Evolutionary conservation across 352 stramenopile genomes (phyloP).

Genomic region (Phytophthora nicotianae): DNA sequence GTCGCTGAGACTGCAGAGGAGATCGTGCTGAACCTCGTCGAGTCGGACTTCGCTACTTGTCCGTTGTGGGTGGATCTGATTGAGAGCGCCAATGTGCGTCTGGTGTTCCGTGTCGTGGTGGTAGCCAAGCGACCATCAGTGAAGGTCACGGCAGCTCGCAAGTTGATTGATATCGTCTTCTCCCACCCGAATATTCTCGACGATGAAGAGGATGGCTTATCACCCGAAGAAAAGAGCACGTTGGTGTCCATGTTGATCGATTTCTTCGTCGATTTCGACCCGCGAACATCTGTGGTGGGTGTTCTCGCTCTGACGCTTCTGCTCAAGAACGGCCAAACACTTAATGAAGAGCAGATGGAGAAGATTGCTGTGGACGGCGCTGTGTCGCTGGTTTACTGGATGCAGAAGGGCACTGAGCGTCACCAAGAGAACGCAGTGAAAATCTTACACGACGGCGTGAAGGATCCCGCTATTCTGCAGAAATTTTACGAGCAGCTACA

Average conservation of each 20-base stretch:
- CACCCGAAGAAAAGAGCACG: slow-evolving; percentile 53
- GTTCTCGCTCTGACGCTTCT: slow-evolving; percentile 71
- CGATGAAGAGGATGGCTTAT: slow-evolving; percentile 54
- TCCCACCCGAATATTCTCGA: slow-evolving; percentile 57
- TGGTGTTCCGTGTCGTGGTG: slow-evolving; percentile 67
- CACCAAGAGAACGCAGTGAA: slow-evolving; percentile 82
- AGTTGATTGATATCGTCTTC: slow-evolving; percentile 82
- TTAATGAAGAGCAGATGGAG: slow-evolving; percentile 71
- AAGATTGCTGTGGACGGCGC: slow-evolving; percentile 72
- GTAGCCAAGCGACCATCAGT: slow-evolving; percentile 58
- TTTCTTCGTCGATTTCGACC: slow-evolving; percentile 77
- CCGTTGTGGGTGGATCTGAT: slow-evolving; percentile 82
- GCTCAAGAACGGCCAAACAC: slow-evolving; percentile 58
- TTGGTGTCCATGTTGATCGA: slow-evolving; percentile 72
- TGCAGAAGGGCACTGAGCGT: slow-evolving; percentile 82
- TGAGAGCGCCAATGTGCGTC: slow-evolving; percentile 60
- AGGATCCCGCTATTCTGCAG: slow-evolving; percentile 34
- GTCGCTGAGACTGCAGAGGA: slow-evolving; percentile 69
- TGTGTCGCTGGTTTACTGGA: slow-evolving; percentile 81
- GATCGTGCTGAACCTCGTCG: slow-evolving; percentile 77
- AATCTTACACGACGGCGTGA: slow-evolving; percentile 75
- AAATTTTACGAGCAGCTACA: slow-evolving; percentile 75
- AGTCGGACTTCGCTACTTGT: slow-evolving; percentile 83
- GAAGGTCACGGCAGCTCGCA: slow-evolving; percentile 68
- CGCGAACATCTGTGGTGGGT: slow-evolving; percentile 74